Conservation (phyloP, 768 basidiomycete genomes). For the Lactifluus subvellereus region DNA sequence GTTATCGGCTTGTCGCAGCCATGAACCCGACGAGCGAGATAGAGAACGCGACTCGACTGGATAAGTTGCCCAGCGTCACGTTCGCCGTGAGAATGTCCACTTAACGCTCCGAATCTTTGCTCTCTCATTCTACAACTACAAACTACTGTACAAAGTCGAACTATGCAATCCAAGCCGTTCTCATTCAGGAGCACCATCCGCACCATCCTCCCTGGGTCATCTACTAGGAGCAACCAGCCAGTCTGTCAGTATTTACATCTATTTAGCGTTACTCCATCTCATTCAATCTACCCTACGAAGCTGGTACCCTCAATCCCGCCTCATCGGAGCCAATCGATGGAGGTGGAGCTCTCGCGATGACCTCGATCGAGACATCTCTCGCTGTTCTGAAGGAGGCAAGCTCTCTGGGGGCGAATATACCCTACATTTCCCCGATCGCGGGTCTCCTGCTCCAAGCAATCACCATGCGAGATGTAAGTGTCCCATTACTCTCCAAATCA, state of each 20-base stretch:
- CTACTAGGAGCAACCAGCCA: background rate
- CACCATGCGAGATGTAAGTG: background rate
- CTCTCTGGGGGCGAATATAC: background rate
- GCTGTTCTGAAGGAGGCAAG: background rate
- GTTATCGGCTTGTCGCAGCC: too few species aligned
- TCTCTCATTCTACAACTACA: too few species aligned
- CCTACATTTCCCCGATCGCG: too few species aligned
- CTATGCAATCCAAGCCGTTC: too few species aligned
- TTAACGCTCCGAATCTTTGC: too few species aligned
- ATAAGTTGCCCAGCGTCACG: constrained; percentile 21
- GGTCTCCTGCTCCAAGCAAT: background rate
- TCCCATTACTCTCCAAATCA: background rate
- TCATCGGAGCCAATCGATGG: background rate
- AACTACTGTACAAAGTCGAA: too few species aligned
- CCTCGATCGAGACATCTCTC: background rate
- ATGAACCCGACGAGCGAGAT: background rate
- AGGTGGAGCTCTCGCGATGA: background rate
- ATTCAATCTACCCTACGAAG: background rate
- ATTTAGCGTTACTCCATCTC: background rate
- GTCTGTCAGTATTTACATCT: background rate
- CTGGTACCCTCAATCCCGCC: background rate
- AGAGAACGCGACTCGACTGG: background rate
- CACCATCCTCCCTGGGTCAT: background rate
- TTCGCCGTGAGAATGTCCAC: too few species aligned
- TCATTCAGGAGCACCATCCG: background rate